A percentile compares a stretch with the other conserved stretches of the same genome.
Evolutionary conservation across 2,329 filamentous ascomycete species (phyloP).

Genomic region (Tolypocladium cylindrosporum): DNA sequence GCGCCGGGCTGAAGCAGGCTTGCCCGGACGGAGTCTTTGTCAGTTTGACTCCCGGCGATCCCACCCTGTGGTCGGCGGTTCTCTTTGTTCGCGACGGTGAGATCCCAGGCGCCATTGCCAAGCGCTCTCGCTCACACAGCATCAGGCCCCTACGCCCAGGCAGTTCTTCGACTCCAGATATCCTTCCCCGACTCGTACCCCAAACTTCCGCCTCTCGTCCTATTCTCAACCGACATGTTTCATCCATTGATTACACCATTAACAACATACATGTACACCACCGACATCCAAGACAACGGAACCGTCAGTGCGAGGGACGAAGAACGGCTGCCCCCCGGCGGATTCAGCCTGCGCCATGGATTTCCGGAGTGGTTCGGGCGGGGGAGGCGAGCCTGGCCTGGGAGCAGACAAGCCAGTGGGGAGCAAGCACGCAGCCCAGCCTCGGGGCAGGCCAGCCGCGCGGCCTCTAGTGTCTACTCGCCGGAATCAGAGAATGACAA

Average conservation of each 20-base stretch:
- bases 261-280: conserved; percentile 90
- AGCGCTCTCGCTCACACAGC: neutral
- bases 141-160: conserved; percentile 77
- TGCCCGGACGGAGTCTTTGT: conserved; percentile 84
- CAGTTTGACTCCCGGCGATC: conserved; percentile 70
- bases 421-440: conserved; percentile 20
- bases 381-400: conserved; percentile 29
- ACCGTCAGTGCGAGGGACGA: conserved; percentile 77
- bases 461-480: conserved; percentile 13
- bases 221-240: conserved; percentile 87
- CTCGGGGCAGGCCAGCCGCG: conserved; percentile 11
- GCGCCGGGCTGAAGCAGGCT: conserved; percentile 69
- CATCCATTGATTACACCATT: conserved; percentile 86
- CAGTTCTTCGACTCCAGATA: conserved; percentile 82
- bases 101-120: neutral
- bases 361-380: conserved; percentile 85
- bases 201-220: conserved; percentile 68
- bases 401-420: conserved; percentile 31
- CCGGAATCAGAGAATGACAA: conserved; percentile 17
- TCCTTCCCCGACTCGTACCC: conserved; percentile 79
- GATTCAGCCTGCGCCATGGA: conserved; percentile 82
- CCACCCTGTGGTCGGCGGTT: conserved; percentile 79
- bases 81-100: conserved; percentile 82
- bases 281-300: conserved; percentile 62
- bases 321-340: conserved; percentile 74